Base-by-base conservation (phyloP, 208 protist species). In the Trypanosoma platydactyli region DNA sequence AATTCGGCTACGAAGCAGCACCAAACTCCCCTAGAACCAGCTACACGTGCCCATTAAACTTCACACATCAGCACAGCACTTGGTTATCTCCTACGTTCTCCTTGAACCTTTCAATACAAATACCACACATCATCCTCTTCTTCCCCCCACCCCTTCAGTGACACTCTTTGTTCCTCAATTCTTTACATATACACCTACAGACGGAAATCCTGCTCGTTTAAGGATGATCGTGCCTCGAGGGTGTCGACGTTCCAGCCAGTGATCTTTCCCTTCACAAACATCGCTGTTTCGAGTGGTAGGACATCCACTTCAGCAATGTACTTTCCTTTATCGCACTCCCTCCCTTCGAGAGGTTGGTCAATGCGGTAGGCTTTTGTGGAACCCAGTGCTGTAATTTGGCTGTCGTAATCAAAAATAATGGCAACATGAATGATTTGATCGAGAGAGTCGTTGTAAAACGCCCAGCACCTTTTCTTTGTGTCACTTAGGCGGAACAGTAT, bases 331-430 rank as follows among this genome's bases (percentile, higher is more conserved):
- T 94, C 84, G 41, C 86, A 81, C 62, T 91, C 84, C 38, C 81
- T 75, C 57, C 88, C 88, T 25, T 85, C 77, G 16, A 89, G 77
- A 7, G 88, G 88, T 48, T 91, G 84, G 51, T 91, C 84, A 16
- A 91, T 84, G 51, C 88, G 84, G 71, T 86, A 87, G 55, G 81
- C 84, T 45, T 70, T 83, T 45, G 84, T 85, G 38, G 79, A 68
- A 25, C 80, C 88, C 0, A 94, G 76, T n/a, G 88, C 84, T 12
- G 83, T 71, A 56, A 94, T 81, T 49, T 87, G 79, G 30, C 73
- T 86, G 69, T 94, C 88, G 64, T 90, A 91, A 62, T 94, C 84
- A 53, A 94, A 94, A 59, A 94, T 75, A 18, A 94, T 79, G 59
- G 82, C 82, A 56, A 94, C 83, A 56, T 94, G 88, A 7, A 94